Base-by-base conservation (phyloP, 169 alveolate species). In the Plasmodium adleri region DNA sequence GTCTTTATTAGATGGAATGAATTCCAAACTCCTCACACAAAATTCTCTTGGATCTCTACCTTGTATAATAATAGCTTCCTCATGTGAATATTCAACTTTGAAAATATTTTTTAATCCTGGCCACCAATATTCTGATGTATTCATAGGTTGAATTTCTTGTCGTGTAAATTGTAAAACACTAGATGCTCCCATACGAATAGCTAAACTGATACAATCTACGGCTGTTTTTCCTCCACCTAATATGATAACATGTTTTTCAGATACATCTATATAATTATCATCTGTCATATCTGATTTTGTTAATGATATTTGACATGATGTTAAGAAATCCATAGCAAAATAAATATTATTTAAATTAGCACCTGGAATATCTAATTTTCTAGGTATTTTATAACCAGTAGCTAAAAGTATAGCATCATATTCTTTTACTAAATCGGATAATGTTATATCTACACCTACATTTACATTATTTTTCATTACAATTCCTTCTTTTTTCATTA, bases 191-290 rank as follows among this genome's bases (percentile, higher is more conserved):
- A 91, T 64, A 49, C 96, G 95, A 54, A 93, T 85, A 10, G 96
- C 93, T 17, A 93, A 91, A 49, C 92, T 93, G 8, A 93, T 91
- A 54, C 96, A 93, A 52, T 93, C 96, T 17, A 90, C 95, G 0
- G 95, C 96, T 10, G 96, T 93, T 88, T 93, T 93, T 58, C 96
- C 96, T n/a, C 96, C 96, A 1, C 96, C 96, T 28, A 93, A 71
- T 60, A 93, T 93, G 20, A 93, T 80, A 24, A 93, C 96, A 72
- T 88, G 93, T 75, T 74, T 88, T 78, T 89, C 96, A 72, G 92
- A 83, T 67, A 91, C 88, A 32, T 72, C 94, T 32, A 86, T 74
- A 50, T 88, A 66, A 73, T 86, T 83, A 0, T 80, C 93, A 63
- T 90, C 94, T 17, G 71, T 64, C 10, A 80, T 72, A 60, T 58